These are phyloP conservation scores for Erigeron canadensis DNA, from an alignment of 129 eudicot species.

Conservation along the genomic window DNA sequence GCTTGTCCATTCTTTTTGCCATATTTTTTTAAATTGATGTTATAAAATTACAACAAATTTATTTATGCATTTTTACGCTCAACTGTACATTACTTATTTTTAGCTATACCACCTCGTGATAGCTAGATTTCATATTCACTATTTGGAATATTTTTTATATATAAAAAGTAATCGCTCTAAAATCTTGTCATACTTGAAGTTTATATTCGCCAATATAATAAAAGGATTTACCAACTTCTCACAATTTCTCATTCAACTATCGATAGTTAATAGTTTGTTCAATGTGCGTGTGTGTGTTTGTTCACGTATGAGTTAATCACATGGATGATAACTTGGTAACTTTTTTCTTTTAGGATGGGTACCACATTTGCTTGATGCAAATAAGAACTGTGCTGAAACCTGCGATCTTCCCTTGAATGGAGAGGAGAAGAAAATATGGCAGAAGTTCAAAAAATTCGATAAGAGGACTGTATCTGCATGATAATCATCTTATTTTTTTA, in stretches of 20 bases:
- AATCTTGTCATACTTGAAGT: too few species aligned
- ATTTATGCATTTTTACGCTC: too few species aligned
- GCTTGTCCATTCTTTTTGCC: not conserved
- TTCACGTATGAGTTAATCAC: not conserved
- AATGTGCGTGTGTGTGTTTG: not conserved
- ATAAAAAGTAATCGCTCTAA: too few species aligned
- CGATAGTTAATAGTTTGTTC: too few species aligned
- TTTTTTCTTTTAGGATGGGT: not conserved
- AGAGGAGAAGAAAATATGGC: not conserved
- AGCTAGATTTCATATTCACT: too few species aligned
- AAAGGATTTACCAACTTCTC: too few species aligned
- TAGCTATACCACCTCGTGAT: too few species aligned
- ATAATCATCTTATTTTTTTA: not conserved
- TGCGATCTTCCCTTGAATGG: not conserved
- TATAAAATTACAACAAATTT: too few species aligned
- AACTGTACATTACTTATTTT: too few species aligned
- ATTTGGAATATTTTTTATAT: too few species aligned
- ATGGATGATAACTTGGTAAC: not conserved
- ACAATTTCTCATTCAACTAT: too few species aligned
- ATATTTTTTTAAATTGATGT: not conserved
- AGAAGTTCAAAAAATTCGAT: not conserved
- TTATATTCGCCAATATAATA: too few species aligned
- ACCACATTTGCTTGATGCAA: not conserved
- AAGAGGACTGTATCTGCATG: not conserved
- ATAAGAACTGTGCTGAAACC: not conserved